Percentiles rank a stretch among this genome's conserved stretches.
These are phyloP conservation scores for Trifolium dubium DNA, from an alignment of 306 rosid genomes.

Conservation along the genomic window DNA sequence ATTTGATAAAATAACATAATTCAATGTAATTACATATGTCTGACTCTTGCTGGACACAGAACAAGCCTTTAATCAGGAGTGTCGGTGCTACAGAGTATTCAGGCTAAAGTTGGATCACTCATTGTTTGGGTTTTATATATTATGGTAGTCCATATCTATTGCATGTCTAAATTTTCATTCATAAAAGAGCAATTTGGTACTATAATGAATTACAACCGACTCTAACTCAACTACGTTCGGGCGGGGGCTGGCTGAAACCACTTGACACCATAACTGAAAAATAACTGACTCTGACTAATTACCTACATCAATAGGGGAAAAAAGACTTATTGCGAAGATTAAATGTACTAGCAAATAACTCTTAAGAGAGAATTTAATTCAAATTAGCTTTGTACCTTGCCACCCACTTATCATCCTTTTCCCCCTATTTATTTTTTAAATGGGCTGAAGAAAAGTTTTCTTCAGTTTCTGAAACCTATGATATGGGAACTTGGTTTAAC, in stretches of 20 bases:
- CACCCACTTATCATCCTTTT: background rate
- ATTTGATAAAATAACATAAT: no score
- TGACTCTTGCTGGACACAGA: no score
- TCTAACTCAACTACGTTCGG: no score
- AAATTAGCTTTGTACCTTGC: background rate
- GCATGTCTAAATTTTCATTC: slow-evolving; percentile 7
- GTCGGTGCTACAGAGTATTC: background rate
- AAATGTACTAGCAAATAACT: background rate
- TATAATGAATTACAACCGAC: no score
- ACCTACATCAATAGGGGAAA: background rate
- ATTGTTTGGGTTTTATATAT: slow-evolving; percentile 9
- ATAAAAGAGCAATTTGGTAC: background rate
- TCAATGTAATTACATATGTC: no score
- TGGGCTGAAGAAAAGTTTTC: background rate
- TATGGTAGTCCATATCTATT: slow-evolving; percentile 7
- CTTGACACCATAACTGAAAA: background rate
- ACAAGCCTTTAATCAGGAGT: no score
- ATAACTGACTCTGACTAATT: background rate
- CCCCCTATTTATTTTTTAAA: background rate
- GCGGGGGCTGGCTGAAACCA: no score
- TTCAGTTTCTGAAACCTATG: slow-evolving; percentile 2
- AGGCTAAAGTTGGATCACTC: slow-evolving; percentile 18
- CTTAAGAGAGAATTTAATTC: background rate
- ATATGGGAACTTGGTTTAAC: background rate
- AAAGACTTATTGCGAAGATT: background rate